Conservation (phyloP, 768 basidiomycete species). For the Pleurotus tuber-regium region DNA sequence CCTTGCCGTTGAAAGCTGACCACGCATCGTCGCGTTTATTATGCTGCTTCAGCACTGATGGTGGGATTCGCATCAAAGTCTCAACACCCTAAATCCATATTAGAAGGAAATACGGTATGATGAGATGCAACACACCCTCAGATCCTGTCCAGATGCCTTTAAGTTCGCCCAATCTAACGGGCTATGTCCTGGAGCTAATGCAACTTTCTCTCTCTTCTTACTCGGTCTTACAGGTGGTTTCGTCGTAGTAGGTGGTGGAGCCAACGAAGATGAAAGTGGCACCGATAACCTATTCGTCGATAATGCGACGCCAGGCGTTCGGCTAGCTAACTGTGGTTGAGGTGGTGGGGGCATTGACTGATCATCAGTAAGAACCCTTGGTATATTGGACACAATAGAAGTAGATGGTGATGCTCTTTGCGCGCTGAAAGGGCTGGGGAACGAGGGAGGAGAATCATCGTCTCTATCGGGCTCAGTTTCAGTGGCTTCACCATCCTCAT, state of each 20-base stretch:
- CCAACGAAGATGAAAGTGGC: slow-evolving; percentile 46
- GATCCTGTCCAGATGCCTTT: slow-evolving; percentile 76
- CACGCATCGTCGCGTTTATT: slow-evolving; percentile 87
- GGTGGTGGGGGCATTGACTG: slow-evolving; percentile 56
- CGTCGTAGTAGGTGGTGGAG: slow-evolving; percentile 62
- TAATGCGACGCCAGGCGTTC: slow-evolving; percentile 35
- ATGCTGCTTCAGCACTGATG: slow-evolving; percentile 76
- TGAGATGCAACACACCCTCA: slow-evolving; percentile 52
- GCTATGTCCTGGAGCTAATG: slow-evolving; percentile 86
- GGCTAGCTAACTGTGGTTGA: slow-evolving; percentile 35
- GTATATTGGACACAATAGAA: slow-evolving; percentile 25
- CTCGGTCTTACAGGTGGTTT: slow-evolving; percentile 49
- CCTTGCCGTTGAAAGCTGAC: slow-evolving; percentile 88
- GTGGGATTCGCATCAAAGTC: slow-evolving; percentile 64
- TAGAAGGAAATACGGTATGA: slow-evolving; percentile 12
- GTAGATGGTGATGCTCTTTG: slow-evolving; percentile 60
- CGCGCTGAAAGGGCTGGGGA: slow-evolving; percentile 70
- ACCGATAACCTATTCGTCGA: slow-evolving; percentile 16
- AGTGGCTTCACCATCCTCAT: slow-evolving; percentile 37
- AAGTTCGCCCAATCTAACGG: slow-evolving; percentile 93
- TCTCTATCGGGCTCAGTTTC: slow-evolving; percentile 37
- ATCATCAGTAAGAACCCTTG: slow-evolving; percentile 44
- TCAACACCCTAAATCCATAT: slow-evolving; percentile 61
- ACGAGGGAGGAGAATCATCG: slow-evolving; percentile 67
- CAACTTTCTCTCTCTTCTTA: slow-evolving; percentile 76